Percentiles rank a stretch among this genome's conserved stretches.
Evolutionary conservation across 2,329 filamentous ascomycete species (phyloP).

Genomic region (Paecilomyces sp.): DNA sequence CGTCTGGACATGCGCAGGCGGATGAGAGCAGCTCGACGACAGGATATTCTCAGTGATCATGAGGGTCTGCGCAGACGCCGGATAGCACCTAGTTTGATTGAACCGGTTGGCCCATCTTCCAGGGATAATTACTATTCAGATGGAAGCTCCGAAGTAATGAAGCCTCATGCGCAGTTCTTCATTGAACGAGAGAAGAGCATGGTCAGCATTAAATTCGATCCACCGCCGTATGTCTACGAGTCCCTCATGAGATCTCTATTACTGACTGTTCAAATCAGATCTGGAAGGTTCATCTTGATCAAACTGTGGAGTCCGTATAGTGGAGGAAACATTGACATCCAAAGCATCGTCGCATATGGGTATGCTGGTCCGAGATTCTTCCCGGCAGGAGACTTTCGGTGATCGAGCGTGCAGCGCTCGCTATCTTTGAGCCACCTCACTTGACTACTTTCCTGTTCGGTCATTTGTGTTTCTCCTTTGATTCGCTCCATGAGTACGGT

Average conservation of each 20-base stretch:
- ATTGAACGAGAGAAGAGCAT: conserved; percentile 77
- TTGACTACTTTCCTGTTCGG: background rate
- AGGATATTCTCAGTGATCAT: conserved; percentile 6
- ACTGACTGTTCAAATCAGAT: conserved; percentile 34
- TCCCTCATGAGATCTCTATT: background rate
- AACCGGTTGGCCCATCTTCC: conserved; percentile 14
- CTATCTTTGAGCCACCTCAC: background rate
- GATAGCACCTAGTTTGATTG: conserved; percentile 17
- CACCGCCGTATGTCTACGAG: conserved; percentile 29
- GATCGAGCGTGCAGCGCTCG: background rate
- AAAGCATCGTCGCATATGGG: conserved; percentile 74
- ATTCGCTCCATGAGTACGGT: background rate
- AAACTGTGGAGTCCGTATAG: conserved; percentile 82
- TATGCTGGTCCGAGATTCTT: conserved; percentile 83
- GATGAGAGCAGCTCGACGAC: conserved; percentile 12
- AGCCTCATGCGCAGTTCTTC: conserved; percentile 72
- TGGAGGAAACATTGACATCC: conserved; percentile 78
- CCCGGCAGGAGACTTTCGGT: conserved; percentile 59
- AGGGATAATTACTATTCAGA: background rate
- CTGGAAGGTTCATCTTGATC: conserved; percentile 74
- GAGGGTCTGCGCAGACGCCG: conserved; percentile 14
- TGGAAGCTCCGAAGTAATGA: conserved; percentile 46
- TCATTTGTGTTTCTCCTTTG: background rate
- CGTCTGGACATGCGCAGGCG: conserved; percentile 20
- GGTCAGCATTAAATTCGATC: conserved; percentile 71